Evolutionary conservation across 495 filamentous ascomycete species (phyloP).

Genomic region (Tuber calosporum): DNA sequence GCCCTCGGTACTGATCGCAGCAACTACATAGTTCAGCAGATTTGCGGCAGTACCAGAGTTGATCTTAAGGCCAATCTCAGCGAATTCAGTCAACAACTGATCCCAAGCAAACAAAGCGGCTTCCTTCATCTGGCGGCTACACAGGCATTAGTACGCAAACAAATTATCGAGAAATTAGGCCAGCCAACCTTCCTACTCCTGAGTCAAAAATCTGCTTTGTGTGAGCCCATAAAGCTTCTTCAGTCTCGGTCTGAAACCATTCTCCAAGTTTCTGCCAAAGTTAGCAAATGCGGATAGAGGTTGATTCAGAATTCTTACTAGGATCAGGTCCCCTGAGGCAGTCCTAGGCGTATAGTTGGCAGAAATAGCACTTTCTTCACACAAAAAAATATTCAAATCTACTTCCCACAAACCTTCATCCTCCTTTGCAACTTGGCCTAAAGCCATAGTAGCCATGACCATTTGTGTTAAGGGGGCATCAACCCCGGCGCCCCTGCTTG

Average conservation of each 20-base stretch:
- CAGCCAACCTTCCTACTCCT: conserved; percentile 20
- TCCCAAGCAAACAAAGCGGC: conserved; percentile 76
- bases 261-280: conserved; percentile 65
- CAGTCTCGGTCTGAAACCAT: conserved; percentile 57
- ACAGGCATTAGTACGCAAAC: conserved; percentile 10
- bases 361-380: conserved; percentile 91
- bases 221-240: conserved; percentile 34
- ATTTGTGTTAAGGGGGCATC: conserved; percentile 39
- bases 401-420: conserved; percentile 94
- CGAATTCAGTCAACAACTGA: conserved; percentile 68
- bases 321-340: conserved; percentile 79
- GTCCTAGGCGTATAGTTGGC: conserved; percentile 91
- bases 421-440: conserved; percentile 86
- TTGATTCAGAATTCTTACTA: conserved; percentile 41
- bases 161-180: background rate
- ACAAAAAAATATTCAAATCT: conserved; percentile 88
- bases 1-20: conserved; percentile 57
- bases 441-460: conserved; percentile 49
- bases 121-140: conserved; percentile 52
- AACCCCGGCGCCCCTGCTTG: conserved; percentile 25
- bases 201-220: conserved; percentile 37
- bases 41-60: conserved; percentile 58
- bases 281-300: conserved; percentile 10
- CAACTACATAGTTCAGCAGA: conserved; percentile 69
- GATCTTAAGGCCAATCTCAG: conserved; percentile 62